Evolutionary conservation across 441 rosid species (phyloP), one percentile per base, ranked within the genome.

Genomic region (Populus hybrid): DNA sequence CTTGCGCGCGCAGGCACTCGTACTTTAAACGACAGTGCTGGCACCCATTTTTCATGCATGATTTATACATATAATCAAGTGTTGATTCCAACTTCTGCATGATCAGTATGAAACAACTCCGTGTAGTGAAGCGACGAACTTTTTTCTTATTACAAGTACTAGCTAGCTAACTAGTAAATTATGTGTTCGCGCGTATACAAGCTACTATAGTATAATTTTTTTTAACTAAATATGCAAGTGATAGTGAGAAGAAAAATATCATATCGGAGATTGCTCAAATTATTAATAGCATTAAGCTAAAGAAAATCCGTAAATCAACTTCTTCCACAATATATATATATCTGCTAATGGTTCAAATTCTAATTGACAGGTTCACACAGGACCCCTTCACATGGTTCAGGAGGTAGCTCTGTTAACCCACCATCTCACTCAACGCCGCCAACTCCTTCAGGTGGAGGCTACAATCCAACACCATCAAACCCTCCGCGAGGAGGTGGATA

Each of bases 401-500:
- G 78, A 12, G 81, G 80, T 10, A 10, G 67, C 16, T 23, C 32
- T 14, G 77, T 69, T 61, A 74, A 23, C 3, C 54, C 80, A 18
- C 78, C 80, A 24, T 36, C 69, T 12, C 77, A 70, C 80, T 71
- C 32, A 42, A 69, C 79, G 0, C 73, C 73, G 14, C 35, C 79
- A 57, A 69, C 67, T 2, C 80, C 76, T 3, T 72, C 80, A 24
- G 71, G 50, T 28, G 76, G 77, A n/a, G 26, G 68, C 9, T 57
- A 67, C 77, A 61, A 65, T 67, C 78, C 32, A 42, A 69, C 79
- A 0, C 73, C 77, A 10, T 64, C 82, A 42, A 24, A 67, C 61
- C 83, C 85, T 54, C 76, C 85, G 0, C 26, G 82, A 18, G 77
- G 80, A 8, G 82, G 80, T 35, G 82, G 82, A 32, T 38, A 68